Base-by-base conservation (phyloP, 441 rosid species). In the Euphorbia schlechtendalii region DNA sequence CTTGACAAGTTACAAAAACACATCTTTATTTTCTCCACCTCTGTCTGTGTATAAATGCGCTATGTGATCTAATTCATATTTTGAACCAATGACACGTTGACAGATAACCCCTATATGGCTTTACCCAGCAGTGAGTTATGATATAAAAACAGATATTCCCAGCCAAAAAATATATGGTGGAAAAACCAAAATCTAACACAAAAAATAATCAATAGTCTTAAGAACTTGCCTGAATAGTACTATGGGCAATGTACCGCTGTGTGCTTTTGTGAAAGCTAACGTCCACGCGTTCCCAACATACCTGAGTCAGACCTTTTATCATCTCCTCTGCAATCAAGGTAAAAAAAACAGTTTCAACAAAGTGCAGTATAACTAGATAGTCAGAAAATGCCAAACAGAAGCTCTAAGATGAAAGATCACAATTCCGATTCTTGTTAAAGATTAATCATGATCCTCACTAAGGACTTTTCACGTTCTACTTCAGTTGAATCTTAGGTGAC, bases 221-320 rank as follows among this genome's bases (percentile, higher is more conserved):
- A 30, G 55, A 73, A 82, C 96, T 81, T 88, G 77, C 98, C 92
- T 89, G 90, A 72, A 92, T 90, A 64, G 96, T 92, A 74, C 65
- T 89, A 71, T 92, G 96, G 71, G 96, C 96, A 60, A 81, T 68
- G 25, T 79, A 80, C 20, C 98, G 84, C 68, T 89, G 98, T 71
- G 55, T 80, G 74, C 98, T 92, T 69, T 81, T 83, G 71, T 77
- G 86, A 80, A 92, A 92, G 83, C 96, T 92, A 64, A 92, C 96
- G 74, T 90, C 94, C 45, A 92, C 81, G 59, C 96, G 85, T 75
- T 92, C 96, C 98, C 98, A 89, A 18, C 86, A 77, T 66, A 92
- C 83, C 73, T 88, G 96, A 43, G 77, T 74, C 10, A 92, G 89
- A 64, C 96, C 96, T 69, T 73, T 81, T 57, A 92, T 83, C 94